Conservation (phyloP, 495 filamentous ascomycete species). For the Lepidopterella palustris region DNA sequence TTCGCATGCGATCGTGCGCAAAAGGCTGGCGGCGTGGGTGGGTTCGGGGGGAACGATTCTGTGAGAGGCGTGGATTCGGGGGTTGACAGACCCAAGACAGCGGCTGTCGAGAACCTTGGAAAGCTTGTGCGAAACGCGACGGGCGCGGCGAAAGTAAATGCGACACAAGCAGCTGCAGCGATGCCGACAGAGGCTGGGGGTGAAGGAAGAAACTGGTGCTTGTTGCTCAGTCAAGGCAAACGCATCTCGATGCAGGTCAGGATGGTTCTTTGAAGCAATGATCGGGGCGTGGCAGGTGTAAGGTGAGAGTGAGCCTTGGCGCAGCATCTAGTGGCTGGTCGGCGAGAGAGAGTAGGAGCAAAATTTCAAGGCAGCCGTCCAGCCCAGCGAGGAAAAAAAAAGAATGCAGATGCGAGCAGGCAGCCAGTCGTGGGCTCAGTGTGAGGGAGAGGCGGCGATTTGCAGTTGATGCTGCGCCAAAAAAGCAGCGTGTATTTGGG, state of each 20-base stretch:
- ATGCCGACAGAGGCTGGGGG: constrained; percentile 1
- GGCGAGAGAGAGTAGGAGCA: constrained; percentile 1
- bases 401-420: neutral
- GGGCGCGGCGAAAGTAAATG: neutral
- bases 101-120: neutral
- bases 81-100: neutral
- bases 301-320: constrained; percentile 7
- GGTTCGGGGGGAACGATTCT: neutral
- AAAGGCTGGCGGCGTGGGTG: neutral
- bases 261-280: constrained; percentile 18
- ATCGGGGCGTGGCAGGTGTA: constrained; percentile 7
- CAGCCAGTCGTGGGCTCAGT: neutral
- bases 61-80: neutral
- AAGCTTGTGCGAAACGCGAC: neutral
- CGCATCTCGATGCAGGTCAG: constrained; percentile 23
- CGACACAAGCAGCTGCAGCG: neutral
- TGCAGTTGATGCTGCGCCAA: neutral
- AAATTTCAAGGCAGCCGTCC: constrained; percentile 8
- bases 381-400: neutral
- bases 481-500: neutral
- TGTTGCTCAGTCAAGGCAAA: constrained; percentile 17
- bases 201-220: neutral
- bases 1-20: neutral
- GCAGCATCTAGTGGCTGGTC: neutral
- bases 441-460: neutral